These are phyloP conservation scores for Dendrostoma leiphaemia DNA, from an alignment of 2,329 filamentous ascomycete genomes.

Conservation along the genomic window DNA sequence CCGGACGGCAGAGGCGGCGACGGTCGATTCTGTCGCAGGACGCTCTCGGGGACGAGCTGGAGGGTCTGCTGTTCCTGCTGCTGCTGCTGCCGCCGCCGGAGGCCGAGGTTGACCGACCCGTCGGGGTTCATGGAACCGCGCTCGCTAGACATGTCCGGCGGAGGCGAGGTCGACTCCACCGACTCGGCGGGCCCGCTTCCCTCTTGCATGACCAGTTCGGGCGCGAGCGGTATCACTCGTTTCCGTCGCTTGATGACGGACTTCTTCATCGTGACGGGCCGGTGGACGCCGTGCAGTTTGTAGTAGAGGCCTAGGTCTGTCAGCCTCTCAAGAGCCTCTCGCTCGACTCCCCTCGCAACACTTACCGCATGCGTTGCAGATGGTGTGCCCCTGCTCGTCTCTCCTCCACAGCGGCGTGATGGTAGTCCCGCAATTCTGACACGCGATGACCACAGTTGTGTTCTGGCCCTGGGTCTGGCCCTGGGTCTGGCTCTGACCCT, in stretches of 20 bases:
- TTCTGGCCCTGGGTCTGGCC: slow-evolving; percentile 38
- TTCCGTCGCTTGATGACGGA: slow-evolving; percentile 94
- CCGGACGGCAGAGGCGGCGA: slow-evolving; percentile 42
- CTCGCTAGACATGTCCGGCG: slow-evolving; percentile 35
- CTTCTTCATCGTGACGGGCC: slow-evolving; percentile 98
- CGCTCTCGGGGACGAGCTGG: slow-evolving; percentile 46
- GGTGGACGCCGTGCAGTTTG: slow-evolving; percentile 90
- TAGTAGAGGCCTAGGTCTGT: slow-evolving; percentile 75
- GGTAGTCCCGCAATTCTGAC: slow-evolving; percentile 95
- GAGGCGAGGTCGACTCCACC: slow-evolving; percentile 40
- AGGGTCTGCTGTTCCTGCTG: slow-evolving; percentile 43
- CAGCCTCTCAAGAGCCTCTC: slow-evolving; percentile 19
- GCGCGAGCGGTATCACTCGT: slow-evolving; percentile 80
- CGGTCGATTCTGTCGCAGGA: slow-evolving; percentile 41
- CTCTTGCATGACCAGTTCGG: slow-evolving; percentile 39
- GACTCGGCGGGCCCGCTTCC: slow-evolving; percentile 46
- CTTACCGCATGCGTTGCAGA: slow-evolving; percentile 97
- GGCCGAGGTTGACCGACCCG: slow-evolving; percentile 62
- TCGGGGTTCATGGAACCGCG: slow-evolving; percentile 61
- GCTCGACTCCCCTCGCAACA: slow-evolving; percentile 22
- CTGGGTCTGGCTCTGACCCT: slow-evolving; percentile 23
- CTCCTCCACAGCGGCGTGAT: slow-evolving; percentile 95
- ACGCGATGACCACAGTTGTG: slow-evolving; percentile 76
- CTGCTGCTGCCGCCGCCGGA: slow-evolving; percentile 47
- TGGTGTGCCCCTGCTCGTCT: slow-evolving; percentile 92